These are phyloP conservation scores for Neonothopanus nambi DNA, from an alignment of 1,284 basidiomycete genomes.

Conservation along the genomic window DNA sequence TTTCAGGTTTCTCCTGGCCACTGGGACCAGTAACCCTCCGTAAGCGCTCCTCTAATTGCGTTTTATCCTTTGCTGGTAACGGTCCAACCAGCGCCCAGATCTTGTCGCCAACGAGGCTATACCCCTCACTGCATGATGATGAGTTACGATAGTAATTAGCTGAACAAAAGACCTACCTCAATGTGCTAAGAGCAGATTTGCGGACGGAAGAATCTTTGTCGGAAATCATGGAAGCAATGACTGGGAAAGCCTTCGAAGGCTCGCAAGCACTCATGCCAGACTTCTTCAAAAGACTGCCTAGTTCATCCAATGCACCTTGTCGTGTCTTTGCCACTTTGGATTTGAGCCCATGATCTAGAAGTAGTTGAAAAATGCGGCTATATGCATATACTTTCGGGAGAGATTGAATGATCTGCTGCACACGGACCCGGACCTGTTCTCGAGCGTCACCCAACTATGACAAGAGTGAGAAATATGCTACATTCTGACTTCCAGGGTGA, in stretches of 20 bases:
- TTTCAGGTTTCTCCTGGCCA: constrained; percentile 48
- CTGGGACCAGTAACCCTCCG: constrained; percentile 76
- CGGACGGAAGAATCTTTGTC: constrained; percentile 88
- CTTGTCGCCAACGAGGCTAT: constrained; percentile 82
- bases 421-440: constrained; percentile 70
- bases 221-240: constrained; percentile 79
- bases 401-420: constrained; percentile 71
- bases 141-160: constrained; percentile 8
- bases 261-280: constrained; percentile 84
- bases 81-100: constrained; percentile 81
- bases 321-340: constrained; percentile 91
- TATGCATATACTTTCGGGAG: constrained; percentile 85
- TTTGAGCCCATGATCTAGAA: constrained; percentile 84
- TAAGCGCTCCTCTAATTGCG: constrained; percentile 87
- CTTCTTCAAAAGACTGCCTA: constrained; percentile 76
- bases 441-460: constrained; percentile 77
- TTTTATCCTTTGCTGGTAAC: constrained; percentile 84
- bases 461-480: constrained; percentile 14
- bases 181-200: constrained; percentile 75
- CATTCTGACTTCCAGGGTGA: neutral
- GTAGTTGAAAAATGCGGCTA: constrained; percentile 84
- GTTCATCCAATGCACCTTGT: constrained; percentile 83
- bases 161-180: constrained; percentile 51
- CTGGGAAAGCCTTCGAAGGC: constrained; percentile 77
- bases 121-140: constrained; percentile 64